A percentile compares a stretch with the other conserved stretches of the same genome.
phyloP scores from a whole-genome alignment of 176 grass and related monocot genomes.

The Lolium multiflorum region DNA sequence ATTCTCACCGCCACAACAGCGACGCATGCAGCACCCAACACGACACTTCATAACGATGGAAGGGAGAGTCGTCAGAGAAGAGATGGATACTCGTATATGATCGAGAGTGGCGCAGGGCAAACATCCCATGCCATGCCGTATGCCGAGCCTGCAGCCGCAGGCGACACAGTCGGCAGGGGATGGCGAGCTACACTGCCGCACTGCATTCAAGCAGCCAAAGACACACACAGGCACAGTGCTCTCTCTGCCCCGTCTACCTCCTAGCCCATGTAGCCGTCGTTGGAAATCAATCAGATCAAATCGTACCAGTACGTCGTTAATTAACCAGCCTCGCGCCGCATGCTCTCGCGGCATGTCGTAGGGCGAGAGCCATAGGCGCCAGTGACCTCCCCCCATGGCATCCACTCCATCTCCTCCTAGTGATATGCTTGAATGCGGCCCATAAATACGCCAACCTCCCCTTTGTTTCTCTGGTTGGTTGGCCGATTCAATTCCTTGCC shows the following conservation, averaged over 20 bases:
- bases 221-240: not conserved
- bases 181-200: slow-evolving; percentile 18
- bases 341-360: slow-evolving; percentile 51
- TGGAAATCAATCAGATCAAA: slow-evolving; percentile 25
- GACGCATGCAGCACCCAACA: not conserved
- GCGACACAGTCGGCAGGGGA: not conserved
- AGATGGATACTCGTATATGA: too few species aligned
- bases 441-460: slow-evolving; percentile 70
- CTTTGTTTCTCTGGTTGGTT: slow-evolving; percentile 55
- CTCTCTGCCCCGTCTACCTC: not conserved
- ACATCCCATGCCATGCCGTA: slow-evolving; percentile 39
- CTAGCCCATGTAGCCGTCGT: not conserved
- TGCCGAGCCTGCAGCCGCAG: slow-evolving; percentile 38
- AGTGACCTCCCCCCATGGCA: not conserved
- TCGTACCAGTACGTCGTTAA: not conserved
- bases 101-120: not conserved
- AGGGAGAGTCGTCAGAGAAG: not conserved
- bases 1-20: not conserved
- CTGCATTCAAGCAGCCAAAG: not conserved
- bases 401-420: not conserved
- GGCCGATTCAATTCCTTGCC: slow-evolving; percentile 47
- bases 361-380: not conserved
- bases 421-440: slow-evolving; percentile 53
- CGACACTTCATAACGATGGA: not conserved
- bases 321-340: slow-evolving; percentile 27